Evolutionary conservation across 768 basidiomycete genomes (phyloP), one percentile per base, ranked within the genome.

Genomic region (Trametes cubensis): DNA sequence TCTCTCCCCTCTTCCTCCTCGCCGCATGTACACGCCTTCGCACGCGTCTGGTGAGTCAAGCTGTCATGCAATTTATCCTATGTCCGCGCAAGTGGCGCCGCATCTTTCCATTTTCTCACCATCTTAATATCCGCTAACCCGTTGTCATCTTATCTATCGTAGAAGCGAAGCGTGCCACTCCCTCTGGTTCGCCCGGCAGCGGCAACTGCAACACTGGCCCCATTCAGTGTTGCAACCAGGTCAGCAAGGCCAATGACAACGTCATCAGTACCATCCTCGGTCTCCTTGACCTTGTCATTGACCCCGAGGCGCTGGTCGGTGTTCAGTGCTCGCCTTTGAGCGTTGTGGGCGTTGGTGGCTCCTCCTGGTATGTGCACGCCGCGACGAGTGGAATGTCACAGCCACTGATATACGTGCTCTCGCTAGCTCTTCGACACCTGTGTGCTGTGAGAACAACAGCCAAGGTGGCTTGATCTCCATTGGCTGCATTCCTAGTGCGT

Each of bases 211-310:
- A 65, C 69, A 72, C 72, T 10, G 74, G 73, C 21, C 57, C 68
- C n/a, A 58, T 71, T 40, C 70, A 73, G 39, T 75, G 75, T 66
- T 76, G 75, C 66, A 61, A 75, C 61, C 54, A 23, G 15, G 72
- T 73, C 45, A 60, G 64, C 62, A 15, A 50, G 26, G 68, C 53
- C 39, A 52, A 55, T 52, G 55, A 53, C 15, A 54, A 26, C 38
- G 63, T 66, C 48, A n/a, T 64, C 21, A 34, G 66, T 25, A 42
- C 30, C 25, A 61, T 71, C 45, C 62, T 71, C 20, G 64, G 60
- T 11, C 53, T 66, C 6, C 60, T 71, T 5, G 67, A 46, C 21
- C 23, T 65, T 21, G 58, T 60, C 23, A 4, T 58, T 4, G 51
- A 62, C 55, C 60, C 53, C 18, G 58, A 63, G 34, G 65, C 58